Evolutionary conservation across 1,139 yeast genomes (phyloP).

Genomic region (Tardiomyces digboiensis): DNA sequence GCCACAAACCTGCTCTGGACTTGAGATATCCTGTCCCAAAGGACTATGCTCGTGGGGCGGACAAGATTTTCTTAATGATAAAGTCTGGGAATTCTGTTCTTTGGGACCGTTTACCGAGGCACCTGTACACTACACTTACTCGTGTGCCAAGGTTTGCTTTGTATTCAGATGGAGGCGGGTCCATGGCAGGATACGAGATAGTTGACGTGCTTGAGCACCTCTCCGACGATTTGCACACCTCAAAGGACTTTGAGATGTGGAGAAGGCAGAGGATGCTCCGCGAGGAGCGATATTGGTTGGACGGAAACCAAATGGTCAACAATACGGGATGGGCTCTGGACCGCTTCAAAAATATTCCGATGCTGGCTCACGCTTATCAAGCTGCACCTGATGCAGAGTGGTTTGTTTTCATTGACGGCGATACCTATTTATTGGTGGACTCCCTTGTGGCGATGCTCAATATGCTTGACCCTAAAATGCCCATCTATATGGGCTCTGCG

Average conservation of each 20-base stretch:
- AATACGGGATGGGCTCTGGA: slow-evolving; percentile 25
- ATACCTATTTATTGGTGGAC: slow-evolving; percentile 24
- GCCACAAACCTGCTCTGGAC: not conserved
- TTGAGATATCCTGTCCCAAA: not conserved
- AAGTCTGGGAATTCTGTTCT: slow-evolving; percentile 10
- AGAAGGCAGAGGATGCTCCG: not conserved
- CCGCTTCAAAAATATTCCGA: slow-evolving; percentile 30
- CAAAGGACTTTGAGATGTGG: slow-evolving; percentile 1
- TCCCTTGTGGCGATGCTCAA: slow-evolving; percentile 18
- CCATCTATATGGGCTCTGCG: slow-evolving; percentile 22
- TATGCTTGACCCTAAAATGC: slow-evolving; percentile 16
- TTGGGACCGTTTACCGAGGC: slow-evolving; percentile 11
- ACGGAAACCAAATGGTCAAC: slow-evolving; percentile 11
- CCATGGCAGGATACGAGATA: slow-evolving; percentile 7
- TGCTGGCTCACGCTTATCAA: slow-evolving; percentile 27
- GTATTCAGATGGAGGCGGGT: slow-evolving; percentile 9
- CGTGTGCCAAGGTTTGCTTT: slow-evolving; percentile 6
- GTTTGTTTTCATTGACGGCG: slow-evolving; percentile 31
- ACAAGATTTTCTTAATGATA: slow-evolving; percentile 5
- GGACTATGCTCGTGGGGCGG: slow-evolving; percentile 1
- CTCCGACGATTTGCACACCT: slow-evolving; percentile 1
- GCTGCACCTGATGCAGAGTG: slow-evolving; percentile 22
- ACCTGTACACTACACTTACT: slow-evolving; percentile 7
- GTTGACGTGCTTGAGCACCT: slow-evolving; percentile 7
- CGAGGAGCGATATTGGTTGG: slow-evolving; percentile 14